These are phyloP conservation scores for Ceratobasidium sp. DNA, from an alignment of 1,284 basidiomycete species.

Conservation along the genomic window DNA sequence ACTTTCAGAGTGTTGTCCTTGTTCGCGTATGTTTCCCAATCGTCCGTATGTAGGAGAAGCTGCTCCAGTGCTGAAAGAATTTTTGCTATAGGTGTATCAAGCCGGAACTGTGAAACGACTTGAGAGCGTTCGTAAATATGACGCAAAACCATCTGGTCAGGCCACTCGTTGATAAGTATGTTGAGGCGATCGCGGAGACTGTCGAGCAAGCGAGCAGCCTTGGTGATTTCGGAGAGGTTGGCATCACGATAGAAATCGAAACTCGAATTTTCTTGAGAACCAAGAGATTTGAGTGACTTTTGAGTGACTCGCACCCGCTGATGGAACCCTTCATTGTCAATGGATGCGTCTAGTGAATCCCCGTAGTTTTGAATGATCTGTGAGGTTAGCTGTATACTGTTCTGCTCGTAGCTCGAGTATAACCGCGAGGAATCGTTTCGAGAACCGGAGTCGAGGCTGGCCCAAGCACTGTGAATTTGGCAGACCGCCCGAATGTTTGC, in stretches of 20 bases:
- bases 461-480: slow-evolving; percentile 12
- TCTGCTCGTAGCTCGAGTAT: background rate
- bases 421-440: background rate
- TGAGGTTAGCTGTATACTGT: slow-evolving; percentile 53
- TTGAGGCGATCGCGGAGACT: slow-evolving; percentile 63
- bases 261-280: slow-evolving; percentile 38
- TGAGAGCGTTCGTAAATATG: slow-evolving; percentile 83
- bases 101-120: slow-evolving; percentile 67
- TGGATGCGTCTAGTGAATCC: slow-evolving; percentile 5
- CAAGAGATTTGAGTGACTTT: slow-evolving; percentile 46
- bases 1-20: slow-evolving; percentile 79
- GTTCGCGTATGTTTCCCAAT: slow-evolving; percentile 97
- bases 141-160: slow-evolving; percentile 95
- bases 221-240: slow-evolving; percentile 74
- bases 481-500: slow-evolving; percentile 12
- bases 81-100: slow-evolving; percentile 81
- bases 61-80: slow-evolving; percentile 87
- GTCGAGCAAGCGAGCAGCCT: slow-evolving; percentile 62
- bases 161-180: slow-evolving; percentile 81
- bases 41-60: slow-evolving; percentile 86
- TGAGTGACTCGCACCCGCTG: background rate
- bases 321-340: slow-evolving; percentile 30
- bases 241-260: slow-evolving; percentile 81
- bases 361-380: slow-evolving; percentile 40
- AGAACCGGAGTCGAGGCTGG: slow-evolving; percentile 41